Evolutionary conservation across 805 yeast species (phyloP).

Genomic region (Schwanniomyces sp.): DNA sequence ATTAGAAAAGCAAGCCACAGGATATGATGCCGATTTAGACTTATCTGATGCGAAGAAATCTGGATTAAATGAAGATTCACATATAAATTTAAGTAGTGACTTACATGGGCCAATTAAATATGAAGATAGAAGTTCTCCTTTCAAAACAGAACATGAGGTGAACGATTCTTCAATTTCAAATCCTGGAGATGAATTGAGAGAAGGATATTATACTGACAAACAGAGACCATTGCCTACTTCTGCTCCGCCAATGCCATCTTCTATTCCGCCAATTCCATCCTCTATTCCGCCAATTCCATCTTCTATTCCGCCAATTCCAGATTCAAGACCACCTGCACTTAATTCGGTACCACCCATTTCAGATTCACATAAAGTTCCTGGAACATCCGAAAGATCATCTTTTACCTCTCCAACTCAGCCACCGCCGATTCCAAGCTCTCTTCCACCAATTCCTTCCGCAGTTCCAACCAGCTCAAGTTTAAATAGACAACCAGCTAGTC

Average conservation of each 20-base stretch:
- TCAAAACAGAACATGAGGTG: slow-evolving; percentile 13
- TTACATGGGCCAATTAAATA: not conserved
- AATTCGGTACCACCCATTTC: slow-evolving; percentile 6
- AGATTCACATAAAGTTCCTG: not conserved
- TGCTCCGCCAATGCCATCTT: slow-evolving; percentile 10
- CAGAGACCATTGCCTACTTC: slow-evolving; percentile 4
- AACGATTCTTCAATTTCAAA: slow-evolving; percentile 6
- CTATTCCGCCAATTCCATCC: slow-evolving; percentile 10
- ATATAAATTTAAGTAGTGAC: not conserved
- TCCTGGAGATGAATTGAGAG: not conserved
- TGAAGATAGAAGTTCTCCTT: slow-evolving; percentile 5
- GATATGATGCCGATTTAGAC: slow-evolving; percentile 71
- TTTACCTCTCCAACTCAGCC: slow-evolving; percentile 5
- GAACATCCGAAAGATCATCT: not conserved
- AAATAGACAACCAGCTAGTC: not conserved
- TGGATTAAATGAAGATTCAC: not conserved
- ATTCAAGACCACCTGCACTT: slow-evolving; percentile 4
- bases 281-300: slow-evolving; percentile 17
- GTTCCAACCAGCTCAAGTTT: not conserved
- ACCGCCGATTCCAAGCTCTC: slow-evolving; percentile 5
- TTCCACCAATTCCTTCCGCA: not conserved
- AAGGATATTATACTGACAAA: not conserved
- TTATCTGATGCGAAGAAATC: slow-evolving; percentile 26
- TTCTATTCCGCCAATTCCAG: slow-evolving; percentile 16
- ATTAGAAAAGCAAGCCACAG: slow-evolving; percentile 42